Evolutionary conservation across 352 stramenopile species (phyloP).

Genomic region (Thalassiosira ordinaria): DNA sequence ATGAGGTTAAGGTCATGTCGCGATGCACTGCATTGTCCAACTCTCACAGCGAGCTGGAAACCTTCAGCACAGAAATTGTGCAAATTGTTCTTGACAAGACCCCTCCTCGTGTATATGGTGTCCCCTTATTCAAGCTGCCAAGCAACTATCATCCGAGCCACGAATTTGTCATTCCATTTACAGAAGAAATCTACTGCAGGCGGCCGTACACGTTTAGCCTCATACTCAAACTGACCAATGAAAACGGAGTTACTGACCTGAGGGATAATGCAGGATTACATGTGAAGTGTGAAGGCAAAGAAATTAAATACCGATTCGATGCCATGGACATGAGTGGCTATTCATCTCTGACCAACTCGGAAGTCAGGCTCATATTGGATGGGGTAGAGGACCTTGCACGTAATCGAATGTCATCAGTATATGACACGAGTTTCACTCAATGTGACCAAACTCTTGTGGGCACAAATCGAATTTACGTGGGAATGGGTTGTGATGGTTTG

Average conservation of each 20-base stretch:
- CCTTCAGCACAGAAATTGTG: not conserved
- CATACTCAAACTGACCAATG: not conserved
- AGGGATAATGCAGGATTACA: not conserved
- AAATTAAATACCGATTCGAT: not conserved
- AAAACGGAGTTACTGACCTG: not conserved
- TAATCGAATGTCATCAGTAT: not conserved
- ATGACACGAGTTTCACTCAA: not conserved
- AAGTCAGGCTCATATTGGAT: not conserved
- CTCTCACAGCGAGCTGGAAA: not conserved
- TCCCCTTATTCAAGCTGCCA: not conserved
- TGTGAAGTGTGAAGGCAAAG: not conserved
- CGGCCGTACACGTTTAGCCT: not conserved
- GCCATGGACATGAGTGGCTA: not conserved
- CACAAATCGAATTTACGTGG: not conserved
- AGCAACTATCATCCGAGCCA: not conserved
- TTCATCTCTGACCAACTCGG: not conserved
- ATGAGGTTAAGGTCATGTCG: slow-evolving; percentile 5
- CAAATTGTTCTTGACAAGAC: not conserved
- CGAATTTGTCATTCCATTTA: slow-evolving; percentile 6
- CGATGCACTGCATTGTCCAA: not conserved
- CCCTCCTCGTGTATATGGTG: not conserved
- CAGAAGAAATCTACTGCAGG: not conserved
- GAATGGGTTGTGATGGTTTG: not conserved
- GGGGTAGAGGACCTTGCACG: not conserved
- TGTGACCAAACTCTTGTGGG: not conserved